Evolutionary conservation across 2,329 filamentous ascomycete genomes (phyloP), one percentile per base, ranked within the genome.

Genomic region (Knufia petricola): DNA sequence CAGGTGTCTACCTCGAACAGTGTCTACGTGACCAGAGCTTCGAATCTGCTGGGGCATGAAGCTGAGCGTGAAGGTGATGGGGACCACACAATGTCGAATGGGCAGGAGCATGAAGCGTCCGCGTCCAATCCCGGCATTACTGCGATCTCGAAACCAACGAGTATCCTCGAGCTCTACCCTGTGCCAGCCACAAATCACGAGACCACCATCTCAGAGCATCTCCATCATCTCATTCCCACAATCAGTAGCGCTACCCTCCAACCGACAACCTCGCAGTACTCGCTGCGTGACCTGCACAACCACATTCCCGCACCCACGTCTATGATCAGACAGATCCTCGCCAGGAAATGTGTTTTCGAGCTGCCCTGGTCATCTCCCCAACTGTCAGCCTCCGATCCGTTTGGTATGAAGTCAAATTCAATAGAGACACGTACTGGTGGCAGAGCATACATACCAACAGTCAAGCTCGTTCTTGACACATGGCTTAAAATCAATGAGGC

Each of bases 1-100:
- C 78, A 82, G 62, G 78, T 82, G 46, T 78, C 79, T 56, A 81
- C 79, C 13, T 82, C 79, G 21, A 83, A 83, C 56, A 78, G 76
- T 30, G 68, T 82, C 49, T 76, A 77, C 61, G 60, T 82, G 31
- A 48, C 50, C 19, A 46, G 20, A 66, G 66, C 43, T 20, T 19
- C 24, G 10, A 34, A 40, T 3, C 21, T 24, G 3, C 59, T 32
- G 53, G 60, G 41, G 55, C 44, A 20, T 50, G 13, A 55, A 44
- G 51, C 51, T 15, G 55, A 56, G 13, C 51, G 49, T n/a, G 52
- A 50, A 8, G 56, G 55, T 1, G 49, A 49, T 13, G 53, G 59
- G 12, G 48, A 55, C 30, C 40, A 15, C 1, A 40, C 12, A 9
- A 47, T 47, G 45, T 39, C 23, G 3, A 24, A 28, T 20, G 23